Percentiles rank a stretch among this genome's conserved stretches.
These are phyloP conservation scores for Thyridium curvatum DNA, from an alignment of 2,329 filamentous ascomycete genomes.

Conservation along the genomic window DNA sequence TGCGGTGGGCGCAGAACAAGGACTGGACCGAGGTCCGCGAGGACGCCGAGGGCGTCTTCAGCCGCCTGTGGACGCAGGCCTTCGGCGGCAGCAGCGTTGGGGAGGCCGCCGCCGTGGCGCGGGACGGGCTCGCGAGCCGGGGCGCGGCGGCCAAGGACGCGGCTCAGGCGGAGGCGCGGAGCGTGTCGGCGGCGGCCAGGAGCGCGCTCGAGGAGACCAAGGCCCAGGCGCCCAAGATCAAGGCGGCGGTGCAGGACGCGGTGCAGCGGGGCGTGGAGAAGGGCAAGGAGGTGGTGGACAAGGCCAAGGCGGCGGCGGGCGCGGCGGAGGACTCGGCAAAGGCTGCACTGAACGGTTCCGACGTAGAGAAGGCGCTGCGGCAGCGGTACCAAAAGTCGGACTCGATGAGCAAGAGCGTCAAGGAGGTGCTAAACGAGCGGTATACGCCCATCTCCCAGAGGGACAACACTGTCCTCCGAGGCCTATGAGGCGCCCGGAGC, in stretches of 20 bases:
- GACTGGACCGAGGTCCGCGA: conserved; percentile 61
- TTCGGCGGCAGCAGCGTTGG: conserved; percentile 24
- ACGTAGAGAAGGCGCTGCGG: conserved; percentile 42
- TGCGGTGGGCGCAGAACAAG: conserved; percentile 58
- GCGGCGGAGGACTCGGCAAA: conserved; percentile 23
- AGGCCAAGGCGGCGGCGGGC: conserved; percentile 27
- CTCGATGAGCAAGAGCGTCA: conserved; percentile 38
- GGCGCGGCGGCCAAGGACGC: conserved; percentile 12
- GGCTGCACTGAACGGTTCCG: conserved; percentile 19
- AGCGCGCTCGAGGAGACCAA: conserved; percentile 22
- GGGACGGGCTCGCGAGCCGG: conserved; percentile 6
- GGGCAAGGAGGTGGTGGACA: conserved; percentile 30
- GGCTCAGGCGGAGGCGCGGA: conserved; percentile 10
- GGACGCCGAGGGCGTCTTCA: conserved; percentile 43
- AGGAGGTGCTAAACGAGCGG: conserved; percentile 47
- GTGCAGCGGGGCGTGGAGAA: conserved; percentile 34
- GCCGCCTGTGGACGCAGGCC: conserved; percentile 35
- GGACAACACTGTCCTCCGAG: conserved; percentile 37
- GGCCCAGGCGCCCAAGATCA: conserved; percentile 22
- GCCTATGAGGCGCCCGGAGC: conserved; percentile 17
- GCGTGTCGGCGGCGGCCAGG: conserved; percentile 21
- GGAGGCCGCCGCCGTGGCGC: conserved; percentile 23
- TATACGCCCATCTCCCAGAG: conserved; percentile 42
- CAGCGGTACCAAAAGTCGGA: conserved; percentile 43
- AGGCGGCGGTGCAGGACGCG: conserved; percentile 28